Base-by-base conservation (phyloP, 352 stramenopile genomes). In the Globisporangium camurandrum region DNA sequence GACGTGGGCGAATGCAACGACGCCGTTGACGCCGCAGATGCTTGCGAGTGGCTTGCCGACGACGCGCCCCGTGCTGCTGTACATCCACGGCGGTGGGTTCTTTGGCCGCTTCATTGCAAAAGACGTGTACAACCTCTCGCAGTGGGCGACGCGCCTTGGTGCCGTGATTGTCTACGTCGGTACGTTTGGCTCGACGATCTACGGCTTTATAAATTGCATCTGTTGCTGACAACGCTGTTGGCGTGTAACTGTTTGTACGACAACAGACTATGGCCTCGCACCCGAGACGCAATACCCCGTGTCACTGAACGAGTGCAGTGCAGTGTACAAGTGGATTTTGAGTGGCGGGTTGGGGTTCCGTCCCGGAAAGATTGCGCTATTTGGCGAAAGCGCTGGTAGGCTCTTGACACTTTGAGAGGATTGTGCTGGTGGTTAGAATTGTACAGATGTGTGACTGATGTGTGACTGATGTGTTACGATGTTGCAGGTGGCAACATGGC, bases 91-190 rank as follows among this genome's bases (percentile, higher is more conserved):
- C 20, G 85, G 85, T 11, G 85, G 83, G 2, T 95, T 93, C 53
- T 92, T 95, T 38, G 83, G 78, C 0, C 73, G 80, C n/a, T 93
- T 93, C 56, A 86, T 95, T 49, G 83, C 80, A 10, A 90, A 89
- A 46, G 84, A 95, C 51, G 81, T 83, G 9, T 69, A 85, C 41
- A 90, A 86, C 37, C 43, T 93, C 49, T 86, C 74, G 1, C 57
- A 66, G 22, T 95, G 84, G 86, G 78, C 79, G 0, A 64, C 66
- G 9, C 62, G 61, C 10, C 64, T 93, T 11, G 77, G 82, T n/a
- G 78, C 69, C 2, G 78, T 93, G 10, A 88, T 95, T 37, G 80
- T 95, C 47, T 95, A 93, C 61, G 73, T 94, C 27, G 81, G 81
- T 90, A 74, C 36, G 70, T 49, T 27, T 12, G 16, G 30, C 4